Base-by-base conservation (phyloP, 371 early-diverging fungal genomes). In the Mucor circinelloides region DNA sequence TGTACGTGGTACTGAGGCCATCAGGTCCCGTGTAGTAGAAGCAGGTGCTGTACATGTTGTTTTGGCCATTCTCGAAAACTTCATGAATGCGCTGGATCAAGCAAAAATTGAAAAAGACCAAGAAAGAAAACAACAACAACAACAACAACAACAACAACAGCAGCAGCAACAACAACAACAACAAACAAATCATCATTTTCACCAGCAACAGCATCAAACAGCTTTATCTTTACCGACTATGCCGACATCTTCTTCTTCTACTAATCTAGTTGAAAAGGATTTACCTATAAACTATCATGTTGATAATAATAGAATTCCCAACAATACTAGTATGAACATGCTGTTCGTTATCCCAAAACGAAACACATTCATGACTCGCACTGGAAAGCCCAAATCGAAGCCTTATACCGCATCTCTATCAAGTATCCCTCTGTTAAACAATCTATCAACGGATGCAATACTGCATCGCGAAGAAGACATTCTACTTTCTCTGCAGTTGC, bases 381-480 rank as follows among this genome's bases (percentile, higher is more conserved):
- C 72, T n/a, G 32, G 31, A 17, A 68, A 67, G 48, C 67, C 69
- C 58, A 67, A 63, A 68, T 4, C 68, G 67, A 74, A 71, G 61
- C 72, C 70, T 6, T 63, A 66, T 48, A 69, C 73, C 56, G 66
- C 69, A 12, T 67, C 70, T 55, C 38, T 64, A 12, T 66, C 73
- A 30, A 71, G 52, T 44, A 68, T 72, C 48, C 71, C 76, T 58
- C 50, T 74, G 13, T 58, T 74, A 28, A 67, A 71, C 34, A 74
- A 77, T 56, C 63, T 74, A 13, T 55, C 74, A 2, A 79, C 85
- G 21, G 85, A 87, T 56, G 81, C 87, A 38, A 80, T 86, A 61
- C 85, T 90, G 64, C 91, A 85, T 61, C 87, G 92, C 56, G 90
- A 89, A 68, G 92, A 93, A 68, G 93, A 95, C 63, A 89, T 95